Evolutionary conservation across 768 basidiomycete genomes (phyloP), one percentile per base, ranked within the genome.

Genomic region (Russula earlei): DNA sequence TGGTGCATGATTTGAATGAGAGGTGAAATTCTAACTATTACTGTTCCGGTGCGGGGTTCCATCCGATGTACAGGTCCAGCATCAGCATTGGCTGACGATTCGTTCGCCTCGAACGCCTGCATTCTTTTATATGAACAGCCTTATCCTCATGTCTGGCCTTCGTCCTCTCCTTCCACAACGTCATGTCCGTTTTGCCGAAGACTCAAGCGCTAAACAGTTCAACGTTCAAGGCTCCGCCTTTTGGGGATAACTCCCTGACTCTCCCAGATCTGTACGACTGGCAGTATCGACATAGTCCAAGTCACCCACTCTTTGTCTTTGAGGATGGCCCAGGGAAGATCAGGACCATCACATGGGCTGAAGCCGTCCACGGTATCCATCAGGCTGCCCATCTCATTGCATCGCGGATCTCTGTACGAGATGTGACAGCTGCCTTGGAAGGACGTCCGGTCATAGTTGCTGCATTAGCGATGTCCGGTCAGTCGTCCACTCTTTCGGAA

Each of bases 181-280:
- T 4, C 48, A 63, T 57, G 55, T 51, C 54, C 15, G 36, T 38
- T 25, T 49, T 65, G 25, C 63, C 63, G 1, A 53, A 31, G 25
- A 62, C 64, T n/a, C 64, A 65, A 49, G 60, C 54, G 15, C 36
- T 64, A 27, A 51, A 55, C 27, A 59, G 60, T 29, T 27, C 17
- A 15, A 62, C 61, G 8, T 65, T 64, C 58, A 57, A 52, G 27
- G 42, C 67, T 7, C 65, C 68, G 11, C 65, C 64, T 8, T 52
- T 67, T 6, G 36, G 42, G n/a, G 59, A 64, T 25, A 48, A 53
- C 15, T 48, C 58, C 4, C 43, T 67, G 5, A 59, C 61, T 12
- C 42, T 68, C 6, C 62, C 68, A 8, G 62, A 67, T 19, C 29
- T 69, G 12, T 65, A 64, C 42, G 68, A 69, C 22, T 67, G 63